Base-by-base conservation (phyloP, 805 yeast genomes). In the Wickerhamomyces hampshirensis region DNA sequence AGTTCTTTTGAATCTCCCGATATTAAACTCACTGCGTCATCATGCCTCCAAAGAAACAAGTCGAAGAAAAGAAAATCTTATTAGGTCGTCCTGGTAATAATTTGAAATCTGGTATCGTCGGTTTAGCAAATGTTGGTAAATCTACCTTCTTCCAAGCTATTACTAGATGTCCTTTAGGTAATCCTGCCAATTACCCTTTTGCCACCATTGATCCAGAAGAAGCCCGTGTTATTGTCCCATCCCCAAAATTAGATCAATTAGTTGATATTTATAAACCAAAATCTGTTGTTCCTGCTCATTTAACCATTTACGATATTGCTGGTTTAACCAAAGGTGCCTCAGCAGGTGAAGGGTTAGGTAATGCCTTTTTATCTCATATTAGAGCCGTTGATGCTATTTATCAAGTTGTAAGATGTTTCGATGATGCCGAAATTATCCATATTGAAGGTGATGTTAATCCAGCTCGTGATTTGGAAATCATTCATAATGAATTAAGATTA, bases 181-280 rank as follows among this genome's bases (percentile, higher is more conserved):
- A 75, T 68, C 98, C 98, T 38, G 98, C 98, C 40, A 91, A 91
- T 64, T 91, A 89, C 62, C 98, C 98, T 18, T 91, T 87, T 60
- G 98, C 98, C 29, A 91, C 98, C 38, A 88, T 88, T 65, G 96
- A 91, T 52, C 98, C 98, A 37, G 98, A 93, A 68, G 96, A 91
- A 69, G 96, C 98, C 31, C 79, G 95, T 60, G 96, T 91, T 37
- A 77, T 80, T 48, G 98, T 93, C 42, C 96, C 96, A 53, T 85
- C 95, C 43, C 75, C 83, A 43, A 79, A 95, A 61, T 79, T 93
- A 55, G 95, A 91, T 54, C 74, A 71, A 43, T 73, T 93, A 35
- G 73, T 75, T 53, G 75, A 75, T 34, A 65, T 83, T 54, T 93
- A 87, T 73, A 73, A 75, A 58, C 91, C 97, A 42, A 84, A 86